Evolutionary conservation across 306 rosid genomes (phyloP).

Genomic region (Lagenaria siceraria): DNA sequence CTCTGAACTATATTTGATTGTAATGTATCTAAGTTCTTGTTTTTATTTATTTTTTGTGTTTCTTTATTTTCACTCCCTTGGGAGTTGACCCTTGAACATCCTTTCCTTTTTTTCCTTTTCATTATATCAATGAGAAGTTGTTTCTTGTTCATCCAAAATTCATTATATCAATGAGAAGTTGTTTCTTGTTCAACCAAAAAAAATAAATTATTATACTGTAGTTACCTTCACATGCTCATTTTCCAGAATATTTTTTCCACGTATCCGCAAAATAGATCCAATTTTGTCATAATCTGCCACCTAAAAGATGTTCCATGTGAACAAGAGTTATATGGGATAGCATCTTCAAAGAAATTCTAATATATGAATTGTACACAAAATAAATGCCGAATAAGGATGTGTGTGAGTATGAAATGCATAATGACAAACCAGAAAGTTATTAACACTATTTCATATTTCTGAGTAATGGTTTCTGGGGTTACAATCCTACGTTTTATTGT

Average conservation of each 20-base stretch:
- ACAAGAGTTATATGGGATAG: neutral
- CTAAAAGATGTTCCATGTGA: constrained; percentile 20
- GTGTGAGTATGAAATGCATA: neutral
- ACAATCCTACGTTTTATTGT: neutral
- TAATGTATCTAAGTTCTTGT: neutral
- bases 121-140: no score
- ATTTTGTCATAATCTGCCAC: constrained; percentile 85
- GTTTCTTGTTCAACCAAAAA: neutral
- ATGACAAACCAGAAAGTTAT: neutral
- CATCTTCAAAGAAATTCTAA: constrained; percentile 3
- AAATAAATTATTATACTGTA: neutral
- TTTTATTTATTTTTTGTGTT: no score
- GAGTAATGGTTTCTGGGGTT: neutral
- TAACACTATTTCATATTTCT: neutral
- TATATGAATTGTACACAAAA: neutral
- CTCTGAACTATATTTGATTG: neutral
- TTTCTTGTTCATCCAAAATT: no score
- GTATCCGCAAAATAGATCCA: constrained; percentile 68
- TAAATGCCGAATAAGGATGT: neutral
- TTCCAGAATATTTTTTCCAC: constrained; percentile 78
- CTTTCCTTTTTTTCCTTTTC: neutral
- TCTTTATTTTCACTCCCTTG: neutral
- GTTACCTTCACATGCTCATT: constrained; percentile 87
- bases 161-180: neutral
- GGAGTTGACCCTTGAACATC: neutral